These are phyloP conservation scores for Plantago rigida DNA, from an alignment of 305 asterid species.

Conservation along the genomic window DNA sequence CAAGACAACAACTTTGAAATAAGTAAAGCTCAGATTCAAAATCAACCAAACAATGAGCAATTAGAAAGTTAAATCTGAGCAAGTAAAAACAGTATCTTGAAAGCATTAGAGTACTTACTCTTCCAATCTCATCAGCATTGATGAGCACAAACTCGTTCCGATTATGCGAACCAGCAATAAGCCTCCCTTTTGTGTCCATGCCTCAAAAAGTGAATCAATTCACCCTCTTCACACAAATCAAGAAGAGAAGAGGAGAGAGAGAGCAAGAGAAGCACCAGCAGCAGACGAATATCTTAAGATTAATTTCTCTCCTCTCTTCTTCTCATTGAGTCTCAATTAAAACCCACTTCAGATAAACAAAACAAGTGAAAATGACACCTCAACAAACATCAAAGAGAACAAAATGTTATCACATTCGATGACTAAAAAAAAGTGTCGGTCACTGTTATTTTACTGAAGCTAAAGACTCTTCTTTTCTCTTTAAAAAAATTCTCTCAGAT, in stretches of 20 bases:
- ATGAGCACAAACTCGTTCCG: conserved; percentile 66
- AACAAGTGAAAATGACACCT: conserved; percentile 30
- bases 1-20: background rate
- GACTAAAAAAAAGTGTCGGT: conserved; percentile 5
- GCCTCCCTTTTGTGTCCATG: conserved; percentile 71
- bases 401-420: conserved; percentile 21
- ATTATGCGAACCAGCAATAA: conserved; percentile 71
- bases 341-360: background rate
- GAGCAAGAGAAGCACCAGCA: conserved; percentile 19
- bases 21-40: background rate
- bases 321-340: background rate
- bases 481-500: conserved; percentile 21
- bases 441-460: background rate
- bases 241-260: conserved; percentile 24
- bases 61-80: background rate
- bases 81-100: background rate
- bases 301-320: background rate
- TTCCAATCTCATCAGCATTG: conserved; percentile 81
- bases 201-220: conserved; percentile 21
- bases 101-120: conserved; percentile 31
- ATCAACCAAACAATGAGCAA: conserved; percentile 6
- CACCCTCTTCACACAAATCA: conserved; percentile 10
- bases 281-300: background rate
- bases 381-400: conserved; percentile 26
- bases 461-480: background rate